Conservation (phyloP, 495 filamentous ascomycete genomes). For the Hypoxylon trugodes region DNA sequence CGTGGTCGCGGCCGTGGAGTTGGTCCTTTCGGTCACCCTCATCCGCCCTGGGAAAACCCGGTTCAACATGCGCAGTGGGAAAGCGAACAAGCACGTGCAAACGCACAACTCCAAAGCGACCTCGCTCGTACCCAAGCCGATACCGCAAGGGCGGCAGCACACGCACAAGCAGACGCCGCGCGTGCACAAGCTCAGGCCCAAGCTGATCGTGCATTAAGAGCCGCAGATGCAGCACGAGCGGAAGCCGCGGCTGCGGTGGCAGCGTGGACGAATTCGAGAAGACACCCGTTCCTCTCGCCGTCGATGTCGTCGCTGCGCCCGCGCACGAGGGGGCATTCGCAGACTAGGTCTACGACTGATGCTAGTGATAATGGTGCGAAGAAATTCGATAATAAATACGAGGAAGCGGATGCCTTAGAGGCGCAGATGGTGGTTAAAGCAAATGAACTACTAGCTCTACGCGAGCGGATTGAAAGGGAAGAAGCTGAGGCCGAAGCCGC, state of each 20-base stretch:
- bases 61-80: conserved; percentile 8
- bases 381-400: conserved; percentile 18
- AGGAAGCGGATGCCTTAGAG: conserved; percentile 42
- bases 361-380: neutral
- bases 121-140: neutral
- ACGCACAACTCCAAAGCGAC: no score
- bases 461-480: neutral
- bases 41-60: conserved; percentile 9
- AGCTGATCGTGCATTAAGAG: no score
- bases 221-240: no score
- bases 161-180: conserved; percentile 1
- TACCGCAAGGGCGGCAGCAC: neutral
- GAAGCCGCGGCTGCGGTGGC: neutral
- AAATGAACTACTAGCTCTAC: conserved; percentile 22
- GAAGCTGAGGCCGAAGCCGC: conserved; percentile 1
- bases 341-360: neutral
- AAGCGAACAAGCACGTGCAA: neutral
- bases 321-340: neutral
- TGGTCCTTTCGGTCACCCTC: no score
- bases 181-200: neutral
- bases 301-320: neutral
- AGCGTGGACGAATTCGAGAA: neutral
- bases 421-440: conserved; percentile 38
- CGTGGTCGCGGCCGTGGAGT: no score
- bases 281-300: no score